Conservation (phyloP, 225 moss, liverwort and hornwort genomes). For the Marchantia polymorpha region DNA sequence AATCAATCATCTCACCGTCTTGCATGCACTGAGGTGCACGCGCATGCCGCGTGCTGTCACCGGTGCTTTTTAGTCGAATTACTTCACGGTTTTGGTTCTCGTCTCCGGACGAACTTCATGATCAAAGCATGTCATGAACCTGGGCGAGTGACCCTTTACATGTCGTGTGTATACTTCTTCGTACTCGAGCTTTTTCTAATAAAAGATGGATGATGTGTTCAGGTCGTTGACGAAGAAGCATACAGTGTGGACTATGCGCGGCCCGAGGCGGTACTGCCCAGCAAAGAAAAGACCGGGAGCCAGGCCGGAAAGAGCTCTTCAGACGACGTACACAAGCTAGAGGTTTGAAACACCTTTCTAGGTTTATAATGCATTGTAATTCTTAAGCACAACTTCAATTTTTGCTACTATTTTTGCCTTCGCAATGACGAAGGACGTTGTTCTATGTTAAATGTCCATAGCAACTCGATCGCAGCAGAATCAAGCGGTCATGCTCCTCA, state of each 20-base stretch:
- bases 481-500: background rate
- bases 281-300: background rate
- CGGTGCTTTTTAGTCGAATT: background rate
- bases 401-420: background rate
- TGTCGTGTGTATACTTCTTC: background rate
- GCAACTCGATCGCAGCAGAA: background rate
- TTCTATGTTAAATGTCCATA: background rate
- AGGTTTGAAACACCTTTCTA: slow-evolving; percentile 6
- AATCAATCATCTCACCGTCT: background rate
- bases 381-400: background rate
- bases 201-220: background rate
- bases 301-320: background rate
- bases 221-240: background rate
- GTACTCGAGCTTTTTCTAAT: background rate
- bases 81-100: background rate
- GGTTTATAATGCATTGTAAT: background rate
- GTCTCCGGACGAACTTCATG: background rate
- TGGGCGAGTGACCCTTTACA: background rate
- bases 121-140: background rate
- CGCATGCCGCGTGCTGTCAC: slow-evolving; percentile 1
- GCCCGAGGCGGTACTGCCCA: background rate
- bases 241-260: background rate
- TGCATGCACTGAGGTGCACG: slow-evolving; percentile 1
- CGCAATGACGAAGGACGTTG: background rate
- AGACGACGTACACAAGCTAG: background rate